Evolutionary conservation across 2,329 filamentous ascomycete species (phyloP).

Genomic region (Hymenotorrendiella dingleyae): DNA sequence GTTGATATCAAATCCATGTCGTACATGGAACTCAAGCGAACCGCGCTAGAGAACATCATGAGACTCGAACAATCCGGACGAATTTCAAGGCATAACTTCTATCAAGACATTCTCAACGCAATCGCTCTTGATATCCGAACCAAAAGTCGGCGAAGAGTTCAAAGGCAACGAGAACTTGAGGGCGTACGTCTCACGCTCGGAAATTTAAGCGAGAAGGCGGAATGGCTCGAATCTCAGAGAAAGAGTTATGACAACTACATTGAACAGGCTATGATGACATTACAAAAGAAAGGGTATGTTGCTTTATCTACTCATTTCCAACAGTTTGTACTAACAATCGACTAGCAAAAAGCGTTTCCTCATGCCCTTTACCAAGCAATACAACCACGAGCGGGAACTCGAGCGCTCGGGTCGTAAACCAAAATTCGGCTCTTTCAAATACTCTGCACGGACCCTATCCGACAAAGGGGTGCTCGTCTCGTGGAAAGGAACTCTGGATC

Average conservation of each 20-base stretch:
- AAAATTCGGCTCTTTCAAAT: constrained; percentile 97
- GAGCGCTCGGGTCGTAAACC: constrained; percentile 88
- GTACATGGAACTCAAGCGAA: constrained; percentile 89
- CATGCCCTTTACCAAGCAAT: constrained; percentile 95
- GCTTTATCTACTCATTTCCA: background rate
- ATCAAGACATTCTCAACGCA: constrained; percentile 96
- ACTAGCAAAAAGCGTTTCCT: constrained; percentile 81
- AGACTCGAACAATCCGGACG: constrained; percentile 79
- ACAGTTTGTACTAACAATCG: constrained; percentile 12
- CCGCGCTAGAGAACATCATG: constrained; percentile 89
- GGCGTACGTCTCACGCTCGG: constrained; percentile 68
- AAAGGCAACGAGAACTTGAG: constrained; percentile 86
- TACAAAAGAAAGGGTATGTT: constrained; percentile 86
- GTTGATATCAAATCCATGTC: constrained; percentile 84
- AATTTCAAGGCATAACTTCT: constrained; percentile 81
- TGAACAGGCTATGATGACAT: constrained; percentile 93
- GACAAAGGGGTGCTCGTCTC: constrained; percentile 91
- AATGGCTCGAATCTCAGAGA: constrained; percentile 88
- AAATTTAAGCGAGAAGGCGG: constrained; percentile 78
- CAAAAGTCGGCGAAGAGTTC: constrained; percentile 88
- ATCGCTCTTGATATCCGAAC: constrained; percentile 96
- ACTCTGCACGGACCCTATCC: constrained; percentile 78
- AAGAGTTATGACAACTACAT: constrained; percentile 99
- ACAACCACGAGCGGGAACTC: constrained; percentile 95
- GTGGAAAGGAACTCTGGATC: constrained; percentile 78